These are phyloP conservation scores for Neoboletus brunneissimus DNA, from an alignment of 768 basidiomycete species.

Conservation along the genomic window DNA sequence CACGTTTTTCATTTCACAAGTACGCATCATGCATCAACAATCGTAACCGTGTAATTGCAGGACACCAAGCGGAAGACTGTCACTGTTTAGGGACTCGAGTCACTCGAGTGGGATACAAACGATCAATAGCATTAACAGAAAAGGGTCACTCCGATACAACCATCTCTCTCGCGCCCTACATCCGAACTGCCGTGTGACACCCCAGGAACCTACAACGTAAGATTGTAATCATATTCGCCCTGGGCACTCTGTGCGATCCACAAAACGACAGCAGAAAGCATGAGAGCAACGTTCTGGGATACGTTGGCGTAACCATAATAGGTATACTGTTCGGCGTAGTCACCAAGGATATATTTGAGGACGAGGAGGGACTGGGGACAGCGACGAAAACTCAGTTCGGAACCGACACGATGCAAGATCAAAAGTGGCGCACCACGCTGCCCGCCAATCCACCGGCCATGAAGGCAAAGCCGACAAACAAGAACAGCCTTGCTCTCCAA, in stretches of 20 bases:
- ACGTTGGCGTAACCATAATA: constrained; percentile 97
- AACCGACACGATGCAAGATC: background rate
- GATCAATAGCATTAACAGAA: constrained; percentile 8
- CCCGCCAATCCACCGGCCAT: constrained; percentile 99
- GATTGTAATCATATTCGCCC: constrained; percentile 91
- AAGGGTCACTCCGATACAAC: background rate
- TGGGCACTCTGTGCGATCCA: constrained; percentile 89
- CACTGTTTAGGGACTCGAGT: background rate
- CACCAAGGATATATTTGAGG: constrained; percentile 81
- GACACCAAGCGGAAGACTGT: background rate
- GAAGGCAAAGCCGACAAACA: constrained; percentile 94
- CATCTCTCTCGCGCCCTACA: background rate
- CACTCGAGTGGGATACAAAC: constrained; percentile 7
- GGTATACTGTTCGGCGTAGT: constrained; percentile 69
- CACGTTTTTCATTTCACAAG: background rate
- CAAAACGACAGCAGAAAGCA: constrained; percentile 82
- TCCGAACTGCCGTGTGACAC: background rate
- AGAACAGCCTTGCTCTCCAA: constrained; percentile 84
- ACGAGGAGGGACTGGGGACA: constrained; percentile 79
- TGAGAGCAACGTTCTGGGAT: constrained; percentile 84
- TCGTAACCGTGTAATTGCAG: background rate
- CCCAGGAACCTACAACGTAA: constrained; percentile 51
- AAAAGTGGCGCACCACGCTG: constrained; percentile 69
- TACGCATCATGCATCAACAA: no score
- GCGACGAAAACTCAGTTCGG: background rate